phyloP scores from a whole-genome alignment of 2,329 filamentous ascomycete species.

The Cladosporium sp. region DNA sequence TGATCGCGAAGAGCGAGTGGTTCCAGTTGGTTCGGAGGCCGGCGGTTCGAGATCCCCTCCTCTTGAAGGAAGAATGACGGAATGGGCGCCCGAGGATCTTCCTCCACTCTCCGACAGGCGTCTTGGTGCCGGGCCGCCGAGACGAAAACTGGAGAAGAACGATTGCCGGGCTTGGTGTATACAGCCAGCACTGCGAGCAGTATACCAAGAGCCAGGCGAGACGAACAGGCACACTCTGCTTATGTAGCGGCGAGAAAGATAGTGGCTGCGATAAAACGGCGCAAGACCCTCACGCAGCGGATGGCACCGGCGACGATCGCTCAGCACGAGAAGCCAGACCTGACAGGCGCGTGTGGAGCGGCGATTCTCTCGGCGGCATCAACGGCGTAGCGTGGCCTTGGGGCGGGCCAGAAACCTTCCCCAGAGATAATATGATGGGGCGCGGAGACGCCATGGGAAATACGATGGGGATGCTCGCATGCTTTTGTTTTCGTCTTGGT shows the following conservation, averaged over 20 bases:
- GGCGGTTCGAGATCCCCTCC: slow-evolving; percentile 6
- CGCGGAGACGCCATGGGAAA: neutral
- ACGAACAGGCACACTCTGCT: neutral
- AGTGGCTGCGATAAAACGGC: neutral
- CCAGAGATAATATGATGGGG: slow-evolving; percentile 2
- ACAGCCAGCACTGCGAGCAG: neutral
- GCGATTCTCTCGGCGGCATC: slow-evolving; percentile 6
- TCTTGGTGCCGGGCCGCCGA: slow-evolving; percentile 7
- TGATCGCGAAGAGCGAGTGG: neutral
- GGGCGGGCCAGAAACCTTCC: slow-evolving; percentile 4
- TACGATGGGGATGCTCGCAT: neutral
- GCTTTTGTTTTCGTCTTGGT: neutral
- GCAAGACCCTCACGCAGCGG: neutral
- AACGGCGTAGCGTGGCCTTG: slow-evolving; percentile 4
- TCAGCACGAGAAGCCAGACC: neutral
- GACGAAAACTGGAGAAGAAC: slow-evolving; percentile 1
- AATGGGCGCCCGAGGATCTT: slow-evolving; percentile 4
- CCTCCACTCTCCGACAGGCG: neutral
- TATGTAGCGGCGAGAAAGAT: neutral
- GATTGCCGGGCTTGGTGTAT: neutral
- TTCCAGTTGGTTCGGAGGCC: neutral
- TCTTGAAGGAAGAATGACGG: slow-evolving; percentile 8
- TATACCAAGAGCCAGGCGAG: neutral
- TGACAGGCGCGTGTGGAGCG: slow-evolving; percentile 1
- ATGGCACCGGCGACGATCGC: neutral